Percentiles rank a stretch among this genome's conserved stretches.
These are phyloP conservation scores for Paradendryphiella salina DNA, from an alignment of 2,329 filamentous ascomycete species.

Conservation along the genomic window DNA sequence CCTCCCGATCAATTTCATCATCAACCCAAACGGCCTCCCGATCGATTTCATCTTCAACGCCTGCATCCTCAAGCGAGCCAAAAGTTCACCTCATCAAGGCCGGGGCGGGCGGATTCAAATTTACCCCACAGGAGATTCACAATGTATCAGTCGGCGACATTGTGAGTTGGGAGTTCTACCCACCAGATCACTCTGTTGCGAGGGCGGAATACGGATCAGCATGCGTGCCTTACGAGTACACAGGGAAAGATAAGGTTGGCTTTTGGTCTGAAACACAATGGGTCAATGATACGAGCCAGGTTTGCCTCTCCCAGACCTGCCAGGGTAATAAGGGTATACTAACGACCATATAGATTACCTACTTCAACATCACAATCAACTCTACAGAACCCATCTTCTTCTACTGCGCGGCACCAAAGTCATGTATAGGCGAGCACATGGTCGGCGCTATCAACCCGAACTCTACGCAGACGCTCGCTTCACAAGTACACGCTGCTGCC, in stretches of 20 bases:
- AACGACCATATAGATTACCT: conserved; percentile 25
- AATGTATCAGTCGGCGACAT: conserved; percentile 47
- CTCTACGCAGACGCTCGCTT: conserved; percentile 33
- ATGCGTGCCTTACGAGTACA: conserved; percentile 48
- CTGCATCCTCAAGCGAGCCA: conserved; percentile 25
- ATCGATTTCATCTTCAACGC: conserved; percentile 9
- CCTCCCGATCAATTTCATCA: no score
- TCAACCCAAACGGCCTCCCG: neutral
- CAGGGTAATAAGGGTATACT: neutral
- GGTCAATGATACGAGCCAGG: conserved; percentile 31
- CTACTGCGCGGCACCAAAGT: conserved; percentile 60
- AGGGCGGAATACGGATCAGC: conserved; percentile 46
- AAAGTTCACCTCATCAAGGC: conserved; percentile 44
- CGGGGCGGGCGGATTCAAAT: conserved; percentile 43
- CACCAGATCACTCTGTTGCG: conserved; percentile 51
- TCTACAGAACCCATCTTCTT: conserved; percentile 45
- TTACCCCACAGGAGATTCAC: conserved; percentile 43
- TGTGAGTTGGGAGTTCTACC: conserved; percentile 47
- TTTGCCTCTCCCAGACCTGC: conserved; percentile 14
- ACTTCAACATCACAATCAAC: conserved; percentile 44
- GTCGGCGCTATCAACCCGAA: conserved; percentile 73
- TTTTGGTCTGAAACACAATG: conserved; percentile 40
- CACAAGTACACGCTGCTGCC: conserved; percentile 31
- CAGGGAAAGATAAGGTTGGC: conserved; percentile 31
- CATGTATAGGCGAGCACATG: conserved; percentile 69